Base-by-base conservation (phyloP, 2,329 filamentous ascomycete genomes). In the Cladosporium halotolerans region DNA sequence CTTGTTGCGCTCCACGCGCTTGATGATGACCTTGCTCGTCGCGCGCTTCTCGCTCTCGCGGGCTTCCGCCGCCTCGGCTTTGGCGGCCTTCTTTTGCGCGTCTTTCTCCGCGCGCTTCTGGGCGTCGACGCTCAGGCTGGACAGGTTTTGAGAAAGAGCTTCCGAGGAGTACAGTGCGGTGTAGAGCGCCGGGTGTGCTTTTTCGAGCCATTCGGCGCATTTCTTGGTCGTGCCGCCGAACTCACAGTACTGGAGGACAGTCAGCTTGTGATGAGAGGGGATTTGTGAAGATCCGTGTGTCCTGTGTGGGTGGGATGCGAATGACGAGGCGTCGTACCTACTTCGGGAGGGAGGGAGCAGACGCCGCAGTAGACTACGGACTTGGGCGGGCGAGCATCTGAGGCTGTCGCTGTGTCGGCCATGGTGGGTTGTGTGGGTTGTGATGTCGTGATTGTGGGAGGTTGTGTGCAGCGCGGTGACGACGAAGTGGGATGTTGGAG, bases 1-100 rank as follows among this genome's bases (percentile, higher is more conserved):
- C 80, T 99, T 99, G 74, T 96, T 97, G 58, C 93, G 84, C 78
- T 97, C 93, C 63, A 99, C 93, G 23, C 93, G 88, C 80, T 96
- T 96, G 75, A 99, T 96, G 54, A 83, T 84, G 51, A 99, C 76
- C 66, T 90, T 86, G 60, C 86, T 88, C 56, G 86, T 83, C 36
- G 89, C 89, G 62, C 92, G 86, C 67, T 86, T 85, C 68, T 91
- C 89, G 19, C 84, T 85, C 59, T 91, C 85, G 68, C 90, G 89
- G 58, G 85, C 82, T 73, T 96, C 92, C 16, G 84, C 85, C 23
- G 90, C 85, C 60, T 90, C 89, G 49, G 93, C 93, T 76, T 96
- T 96, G 54, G 90, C 89, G 36, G 92, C 88, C 75, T 99, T 97
- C 79, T 97, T 99, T 65, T 89, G 85, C 33, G 92, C 90, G 72